Base-by-base conservation (phyloP, 345 rosid genomes). In the Gossypium raimondii region DNA sequence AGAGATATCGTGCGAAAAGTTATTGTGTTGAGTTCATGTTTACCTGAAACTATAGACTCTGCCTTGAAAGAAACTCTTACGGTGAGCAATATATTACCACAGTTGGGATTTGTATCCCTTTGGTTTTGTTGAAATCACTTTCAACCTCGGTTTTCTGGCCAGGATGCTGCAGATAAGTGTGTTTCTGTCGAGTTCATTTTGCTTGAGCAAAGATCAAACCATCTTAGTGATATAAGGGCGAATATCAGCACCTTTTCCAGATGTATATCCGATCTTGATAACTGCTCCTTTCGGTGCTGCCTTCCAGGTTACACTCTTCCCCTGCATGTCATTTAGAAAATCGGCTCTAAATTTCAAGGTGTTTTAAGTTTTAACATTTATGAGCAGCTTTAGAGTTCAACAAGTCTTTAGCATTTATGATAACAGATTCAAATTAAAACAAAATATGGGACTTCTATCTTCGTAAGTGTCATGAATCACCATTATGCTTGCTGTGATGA, bases 151-250 rank as follows among this genome's bases (percentile, higher is more conserved):
- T 68, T 68, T 78, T 56, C 72, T 62, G 7, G 64, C 83, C 84
- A 94, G 98, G 91, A 85, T 75, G 98, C 98, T 7, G 92, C 91
- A 4, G 96, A 92, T 66, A 90, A 83, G 70, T 90, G 92, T 78
- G 90, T 92, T 62, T 84, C 92, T 0, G 84, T 92, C 52, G 98
- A 94, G 85, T 89, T 89, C 83, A 77, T 90, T 27, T 77, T 90
- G 74, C 81, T 94, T 67, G 91, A 90, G 84, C 84, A 71, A 57
- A 84, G 78, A 72, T 85, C 85, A 44, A 78, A 78, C 78, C 85
- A 89, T 75, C 85, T 89, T 72, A 75, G 77, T 50, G 78, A 88
- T 71, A 65, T 83, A 67, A 88, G 83, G 71, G 90, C 86, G 75
- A 86, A 78, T 70, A 76, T 79, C 24, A 90, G 77, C 77, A 81